These are phyloP conservation scores for Nothophoma quercina DNA, from an alignment of 2,329 filamentous ascomycete genomes.

Conservation along the genomic window DNA sequence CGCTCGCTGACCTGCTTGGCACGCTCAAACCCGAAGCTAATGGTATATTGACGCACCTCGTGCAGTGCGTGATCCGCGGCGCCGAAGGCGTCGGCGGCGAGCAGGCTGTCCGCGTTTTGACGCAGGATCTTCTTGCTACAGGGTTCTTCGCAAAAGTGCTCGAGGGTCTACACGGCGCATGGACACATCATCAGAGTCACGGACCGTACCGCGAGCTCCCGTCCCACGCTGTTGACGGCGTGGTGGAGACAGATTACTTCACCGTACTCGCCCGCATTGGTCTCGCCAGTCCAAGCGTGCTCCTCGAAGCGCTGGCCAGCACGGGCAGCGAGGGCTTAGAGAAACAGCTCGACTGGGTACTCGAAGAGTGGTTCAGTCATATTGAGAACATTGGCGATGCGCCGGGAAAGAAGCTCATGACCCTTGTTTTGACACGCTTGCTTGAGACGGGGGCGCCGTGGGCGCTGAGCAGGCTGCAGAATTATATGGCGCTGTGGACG, in stretches of 20 bases:
- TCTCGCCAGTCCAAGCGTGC: constrained; percentile 73
- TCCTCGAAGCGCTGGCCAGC: constrained; percentile 63
- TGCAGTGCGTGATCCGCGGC: constrained; percentile 59
- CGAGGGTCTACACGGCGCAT: constrained; percentile 51
- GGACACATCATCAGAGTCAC: constrained; percentile 74
- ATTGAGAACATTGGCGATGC: constrained; percentile 72
- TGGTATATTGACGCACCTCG: constrained; percentile 55
- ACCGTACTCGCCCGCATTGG: constrained; percentile 80
- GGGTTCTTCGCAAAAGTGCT: constrained; percentile 64
- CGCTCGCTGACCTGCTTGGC: constrained; percentile 54
- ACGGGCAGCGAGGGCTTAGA: constrained; percentile 32
- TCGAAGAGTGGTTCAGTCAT: constrained; percentile 71
- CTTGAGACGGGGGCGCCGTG: constrained; percentile 69
- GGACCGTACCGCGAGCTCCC: constrained; percentile 73
- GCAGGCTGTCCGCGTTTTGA: constrained; percentile 58
- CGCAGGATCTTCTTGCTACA: constrained; percentile 64
- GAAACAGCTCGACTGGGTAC: constrained; percentile 55
- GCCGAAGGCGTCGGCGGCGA: constrained; percentile 60
- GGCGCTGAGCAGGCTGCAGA: constrained; percentile 70
- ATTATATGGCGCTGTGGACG: constrained; percentile 79
- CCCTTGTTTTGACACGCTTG: constrained; percentile 75
- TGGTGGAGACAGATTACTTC: constrained; percentile 86
- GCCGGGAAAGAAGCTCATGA: constrained; percentile 73
- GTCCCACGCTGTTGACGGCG: constrained; percentile 72
- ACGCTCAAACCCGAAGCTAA: constrained; percentile 58